These are phyloP conservation scores for Moesziomyces sp. DNA, from an alignment of 1,284 basidiomycete species.

Conservation along the genomic window DNA sequence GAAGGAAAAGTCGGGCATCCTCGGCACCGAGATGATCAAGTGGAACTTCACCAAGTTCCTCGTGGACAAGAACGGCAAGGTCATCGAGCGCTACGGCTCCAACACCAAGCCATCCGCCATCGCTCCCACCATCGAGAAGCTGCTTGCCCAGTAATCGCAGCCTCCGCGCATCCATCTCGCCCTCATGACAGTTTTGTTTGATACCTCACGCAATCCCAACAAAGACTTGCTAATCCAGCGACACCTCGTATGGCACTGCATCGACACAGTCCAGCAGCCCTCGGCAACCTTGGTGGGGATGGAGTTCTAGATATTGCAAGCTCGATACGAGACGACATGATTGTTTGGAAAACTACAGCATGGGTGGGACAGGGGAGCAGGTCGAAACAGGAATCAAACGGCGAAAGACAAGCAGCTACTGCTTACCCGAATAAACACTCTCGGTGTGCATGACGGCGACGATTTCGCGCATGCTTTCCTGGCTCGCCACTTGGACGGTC, in stretches of 20 bases:
- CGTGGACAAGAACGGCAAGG: conserved; percentile 73
- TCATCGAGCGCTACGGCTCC: conserved; percentile 81
- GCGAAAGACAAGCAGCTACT: neutral
- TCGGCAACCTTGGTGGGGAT: neutral
- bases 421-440: conserved; percentile 38
- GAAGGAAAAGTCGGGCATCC: conserved; percentile 77
- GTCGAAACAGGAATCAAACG: neutral
- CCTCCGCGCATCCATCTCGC: neutral
- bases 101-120: conserved; percentile 79
- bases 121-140: conserved; percentile 75
- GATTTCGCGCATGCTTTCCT: conserved; percentile 42
- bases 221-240: neutral
- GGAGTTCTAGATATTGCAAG: neutral
- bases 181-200: neutral
- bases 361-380: too few relatives aligned
- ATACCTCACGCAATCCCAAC: neutral
- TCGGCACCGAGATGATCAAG: conserved; percentile 81
- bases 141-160: conserved; percentile 39
- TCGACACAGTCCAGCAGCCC: too few relatives aligned
- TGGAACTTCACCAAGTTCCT: conserved; percentile 71
- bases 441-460: conserved; percentile 47
- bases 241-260: too few relatives aligned
- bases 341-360: neutral
- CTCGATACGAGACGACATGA: neutral
- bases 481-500: conserved; percentile 37